phyloP scores from a whole-genome alignment of 371 early-diverging fungal species.

The Mucor ambiguus region DNA sequence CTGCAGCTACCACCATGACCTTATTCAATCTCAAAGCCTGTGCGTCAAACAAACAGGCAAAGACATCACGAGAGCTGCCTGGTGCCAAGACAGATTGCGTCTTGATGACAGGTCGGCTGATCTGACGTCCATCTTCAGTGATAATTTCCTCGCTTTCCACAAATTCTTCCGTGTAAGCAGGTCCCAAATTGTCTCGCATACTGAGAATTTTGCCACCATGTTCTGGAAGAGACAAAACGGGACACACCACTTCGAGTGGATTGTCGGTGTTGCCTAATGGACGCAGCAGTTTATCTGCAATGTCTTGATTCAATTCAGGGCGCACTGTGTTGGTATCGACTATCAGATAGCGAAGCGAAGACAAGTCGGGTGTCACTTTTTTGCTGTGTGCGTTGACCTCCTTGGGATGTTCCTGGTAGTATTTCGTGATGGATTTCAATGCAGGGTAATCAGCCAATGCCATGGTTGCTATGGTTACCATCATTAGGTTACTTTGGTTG shows the following conservation, averaged over 20 bases:
- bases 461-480: slow-evolving; percentile 48
- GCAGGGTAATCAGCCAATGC: slow-evolving; percentile 71
- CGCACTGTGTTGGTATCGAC: slow-evolving; percentile 66
- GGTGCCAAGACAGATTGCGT: slow-evolving; percentile 30
- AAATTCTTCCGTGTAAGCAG: slow-evolving; percentile 25
- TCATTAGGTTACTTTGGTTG: not conserved
- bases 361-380: slow-evolving; percentile 58
- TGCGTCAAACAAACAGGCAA: slow-evolving; percentile 52
- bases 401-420: slow-evolving; percentile 42
- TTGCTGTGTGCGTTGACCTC: slow-evolving; percentile 50
- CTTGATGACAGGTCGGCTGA: slow-evolving; percentile 1
- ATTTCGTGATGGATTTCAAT: slow-evolving; percentile 53
- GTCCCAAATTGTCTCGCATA: slow-evolving; percentile 47
- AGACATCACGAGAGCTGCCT: slow-evolving; percentile 46
- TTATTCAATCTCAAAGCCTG: slow-evolving; percentile 43
- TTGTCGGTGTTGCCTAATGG: slow-evolving; percentile 51
- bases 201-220: slow-evolving; percentile 74
- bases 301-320: slow-evolving; percentile 52
- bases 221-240: slow-evolving; percentile 67
- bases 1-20: slow-evolving; percentile 50
- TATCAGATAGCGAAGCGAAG: slow-evolving; percentile 61
- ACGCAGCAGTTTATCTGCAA: slow-evolving; percentile 63
- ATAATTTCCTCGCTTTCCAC: slow-evolving; percentile 1
- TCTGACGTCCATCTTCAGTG: slow-evolving; percentile 9
- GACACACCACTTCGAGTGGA: slow-evolving; percentile 61